Percentiles rank a stretch among this genome's conserved stretches.
Conservation (phyloP, 2,329 filamentous ascomycete species). For the Cladosporium velox region DNA sequence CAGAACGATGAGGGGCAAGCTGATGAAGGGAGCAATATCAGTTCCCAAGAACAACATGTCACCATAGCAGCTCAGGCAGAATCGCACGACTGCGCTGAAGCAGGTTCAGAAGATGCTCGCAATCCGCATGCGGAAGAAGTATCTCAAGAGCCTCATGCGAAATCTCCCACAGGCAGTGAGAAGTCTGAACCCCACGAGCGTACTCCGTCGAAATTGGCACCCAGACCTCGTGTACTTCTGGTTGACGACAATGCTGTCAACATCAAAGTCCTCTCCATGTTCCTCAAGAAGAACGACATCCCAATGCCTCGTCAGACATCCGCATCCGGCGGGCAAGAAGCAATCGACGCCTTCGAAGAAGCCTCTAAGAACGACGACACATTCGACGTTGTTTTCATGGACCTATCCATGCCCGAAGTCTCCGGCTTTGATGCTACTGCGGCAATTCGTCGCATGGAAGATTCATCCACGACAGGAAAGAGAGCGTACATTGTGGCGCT, state of each 20-base stretch:
- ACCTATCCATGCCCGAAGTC: slow-evolving; percentile 32
- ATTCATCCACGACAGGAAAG: background rate
- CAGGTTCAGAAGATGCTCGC: background rate
- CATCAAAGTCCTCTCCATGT: slow-evolving; percentile 21
- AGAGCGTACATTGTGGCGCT: slow-evolving; percentile 26
- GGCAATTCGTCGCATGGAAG: background rate
- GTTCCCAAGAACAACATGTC: background rate
- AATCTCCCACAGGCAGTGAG: background rate
- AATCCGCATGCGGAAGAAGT: background rate
- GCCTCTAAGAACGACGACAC: background rate
- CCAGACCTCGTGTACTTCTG: slow-evolving; percentile 23
- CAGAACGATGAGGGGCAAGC: background rate
- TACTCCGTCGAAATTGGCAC: background rate
- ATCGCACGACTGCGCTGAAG: background rate
- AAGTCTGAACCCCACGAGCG: background rate
- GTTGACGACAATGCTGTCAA: slow-evolving; percentile 31
- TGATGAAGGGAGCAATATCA: too few relatives aligned
- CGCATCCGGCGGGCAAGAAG: background rate
- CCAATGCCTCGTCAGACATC: background rate
- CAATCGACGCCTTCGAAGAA: background rate
- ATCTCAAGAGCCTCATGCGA: background rate
- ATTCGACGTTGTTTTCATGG: slow-evolving; percentile 50
- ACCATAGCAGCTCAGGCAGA: background rate
- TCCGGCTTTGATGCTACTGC: slow-evolving; percentile 28
- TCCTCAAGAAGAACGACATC: background rate